Base-by-base conservation (phyloP, 371 early-diverging fungal genomes). In the Thermomucor indicae-seudaticae region DNA sequence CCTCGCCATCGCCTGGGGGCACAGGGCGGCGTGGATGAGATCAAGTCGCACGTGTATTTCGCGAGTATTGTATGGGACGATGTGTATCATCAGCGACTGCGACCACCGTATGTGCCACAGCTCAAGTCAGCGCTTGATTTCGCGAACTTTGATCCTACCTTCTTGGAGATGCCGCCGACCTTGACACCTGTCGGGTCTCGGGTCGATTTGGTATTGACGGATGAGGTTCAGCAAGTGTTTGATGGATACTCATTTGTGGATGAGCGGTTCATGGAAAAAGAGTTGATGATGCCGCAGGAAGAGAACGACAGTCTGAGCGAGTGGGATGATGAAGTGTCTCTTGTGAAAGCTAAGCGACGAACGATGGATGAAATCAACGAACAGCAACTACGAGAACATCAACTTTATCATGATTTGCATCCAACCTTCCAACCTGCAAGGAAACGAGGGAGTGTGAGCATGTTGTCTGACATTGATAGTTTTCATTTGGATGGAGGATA, bases 1-100 rank as follows among this genome's bases (percentile, higher is more conserved):
- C 91, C 91, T 8, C 49, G 53, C 5, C 48, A 57, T 7, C 79
- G 92, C 20, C 66, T 91, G 11, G 90, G 90, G 55, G 82, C 75
- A 2, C 57, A 72, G 3, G 62, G 64, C 17, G 54, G 54, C 19
- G 84, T 83, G 5, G 79, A 83, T 0, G 66, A 71, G 12, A 81
- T 92, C 57, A 83, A 85, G 39, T 42, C 67, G 1, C 91, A 91
- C 55, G 71, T 82, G 1, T 92, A 85, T 56, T 89, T 92, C 56
- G 47, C 57, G 0, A 69, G 56, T 7, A 70, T 89, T 16, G 74
- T 81, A 56, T 92, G 91, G 90, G 81, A 86, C 35, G 75, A 78
- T 31, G 70, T 89, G 12, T 71, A 67, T 39, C 66, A 78, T 27
- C 78, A 78, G 32, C 63, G 73, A 11, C 58, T 84, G 6, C 49